Base-by-base conservation (phyloP, 306 rosid species). In the Quillaja saponaria region DNA sequence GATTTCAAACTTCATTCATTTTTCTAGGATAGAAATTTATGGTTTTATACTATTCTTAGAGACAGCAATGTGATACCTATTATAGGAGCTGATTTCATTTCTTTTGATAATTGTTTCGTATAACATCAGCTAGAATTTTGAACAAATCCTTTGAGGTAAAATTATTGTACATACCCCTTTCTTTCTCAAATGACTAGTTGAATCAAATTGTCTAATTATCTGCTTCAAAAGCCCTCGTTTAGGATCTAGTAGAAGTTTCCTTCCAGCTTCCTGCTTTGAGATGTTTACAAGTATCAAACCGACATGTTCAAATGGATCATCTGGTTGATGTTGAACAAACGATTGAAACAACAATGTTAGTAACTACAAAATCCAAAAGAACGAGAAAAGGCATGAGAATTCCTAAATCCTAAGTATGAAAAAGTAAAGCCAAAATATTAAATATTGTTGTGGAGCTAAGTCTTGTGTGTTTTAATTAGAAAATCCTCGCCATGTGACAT, bases 221-320 rank as follows among this genome's bases (percentile, higher is more conserved):
- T 84, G 92, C 86, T 82, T 91, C 38, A 91, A 64, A 71, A 91
- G 95, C 67, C 85, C 92, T 40, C 92, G 80, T 62, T 77, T 88
- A 61, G 96, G 88, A 58, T 91, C 96, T 37, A 91, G 84, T 33
- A 91, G 77, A 79, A 91, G 91, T 74, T 84, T 76, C 88, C 96
- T 88, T 63, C 96, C 96, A 25, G 78, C 78, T 76, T 68, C 88
- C 61, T 79, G 80, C 80, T 84, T 91, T 49, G 98, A 82, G 60
- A 91, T 84, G 82, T 91, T 91, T 55, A 91, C 90, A 54, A 91
- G 95, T 51, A 88, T 84, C 28, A 90, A 91, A 63, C 92, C 95
- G 35, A 86, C 98, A 71, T 88, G 98, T 58, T 91, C 98, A 84
- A 88, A 91, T 57, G 81, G 86, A 79, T 86, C 98, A 72, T 86